Evolutionary conservation across 1,284 basidiomycete species (phyloP).

Genomic region (Rhodotorula sp.): DNA sequence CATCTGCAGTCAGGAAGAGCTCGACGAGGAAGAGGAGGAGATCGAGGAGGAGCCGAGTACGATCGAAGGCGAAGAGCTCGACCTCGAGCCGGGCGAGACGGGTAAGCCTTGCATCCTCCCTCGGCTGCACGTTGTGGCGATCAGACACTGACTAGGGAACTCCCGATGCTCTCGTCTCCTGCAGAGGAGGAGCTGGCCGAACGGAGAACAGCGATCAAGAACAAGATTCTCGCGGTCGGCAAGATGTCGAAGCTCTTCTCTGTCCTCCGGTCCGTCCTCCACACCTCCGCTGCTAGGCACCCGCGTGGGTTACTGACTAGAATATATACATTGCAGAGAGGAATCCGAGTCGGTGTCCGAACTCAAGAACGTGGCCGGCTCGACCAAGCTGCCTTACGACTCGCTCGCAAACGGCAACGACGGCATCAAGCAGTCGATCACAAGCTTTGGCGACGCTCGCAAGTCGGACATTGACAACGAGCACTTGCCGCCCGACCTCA

Average conservation of each 20-base stretch:
- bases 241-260: conserved; percentile 96
- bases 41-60: conserved; percentile 40
- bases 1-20: conserved; percentile 89
- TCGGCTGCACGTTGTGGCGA: neutral
- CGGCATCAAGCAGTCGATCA: conserved; percentile 93
- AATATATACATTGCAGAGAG: conserved; percentile 61
- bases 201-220: conserved; percentile 83
- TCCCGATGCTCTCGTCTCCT: neutral
- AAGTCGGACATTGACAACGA: conserved; percentile 99
- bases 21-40: conserved; percentile 79
- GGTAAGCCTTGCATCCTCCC: conserved; percentile 13
- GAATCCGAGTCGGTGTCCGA: conserved; percentile 97
- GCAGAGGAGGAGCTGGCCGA: conserved; percentile 64
- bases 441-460: conserved; percentile 91
- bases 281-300: neutral
- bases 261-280: conserved; percentile 71
- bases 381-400: conserved; percentile 76
- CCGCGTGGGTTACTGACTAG: conserved; percentile 8
- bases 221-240: conserved; percentile 97
- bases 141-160: no score
- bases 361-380: conserved; percentile 83
- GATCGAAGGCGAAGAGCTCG: conserved; percentile 20
- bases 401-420: conserved; percentile 85
- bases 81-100: conserved; percentile 28
- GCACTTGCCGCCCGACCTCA: conserved; percentile 87